Conservation (phyloP, 2,329 filamentous ascomycete genomes). For the Neonectria punicea region DNA sequence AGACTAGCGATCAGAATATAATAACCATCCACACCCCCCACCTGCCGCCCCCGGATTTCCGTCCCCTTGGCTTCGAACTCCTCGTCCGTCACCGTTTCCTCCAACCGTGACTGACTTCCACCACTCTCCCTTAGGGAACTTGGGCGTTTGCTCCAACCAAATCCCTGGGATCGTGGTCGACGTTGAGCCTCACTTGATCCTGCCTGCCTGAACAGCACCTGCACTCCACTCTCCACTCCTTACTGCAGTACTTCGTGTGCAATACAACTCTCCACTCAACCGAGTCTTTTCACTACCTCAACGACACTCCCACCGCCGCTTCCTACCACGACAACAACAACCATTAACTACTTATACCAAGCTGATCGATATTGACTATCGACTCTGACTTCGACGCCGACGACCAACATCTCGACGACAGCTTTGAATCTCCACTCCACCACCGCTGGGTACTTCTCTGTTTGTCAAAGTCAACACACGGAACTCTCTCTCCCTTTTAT, state of each 20-base stretch:
- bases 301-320: constrained; percentile 22
- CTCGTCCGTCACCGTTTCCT: constrained; percentile 27
- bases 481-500: constrained; percentile 15
- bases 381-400: constrained; percentile 18
- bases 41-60: constrained; percentile 46
- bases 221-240: constrained; percentile 28
- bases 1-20: constrained; percentile 43
- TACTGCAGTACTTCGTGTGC: constrained; percentile 1
- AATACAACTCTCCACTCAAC: constrained; percentile 18
- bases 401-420: constrained; percentile 24
- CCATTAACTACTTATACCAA: background rate
- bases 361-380: background rate
- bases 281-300: constrained; percentile 12
- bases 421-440: constrained; percentile 38
- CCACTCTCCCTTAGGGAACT: constrained; percentile 29
- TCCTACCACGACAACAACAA: constrained; percentile 16
- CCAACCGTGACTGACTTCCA: constrained; percentile 28
- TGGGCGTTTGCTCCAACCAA: constrained; percentile 31
- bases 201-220: constrained; percentile 12
- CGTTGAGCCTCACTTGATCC: constrained; percentile 34
- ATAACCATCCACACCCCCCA: constrained; percentile 47
- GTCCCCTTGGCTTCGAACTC: constrained; percentile 44
- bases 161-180: constrained; percentile 36
- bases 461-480: constrained; percentile 21
- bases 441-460: constrained; percentile 32